phyloP scores from a whole-genome alignment of 805 yeast species.

The Nakazawaea populi region DNA sequence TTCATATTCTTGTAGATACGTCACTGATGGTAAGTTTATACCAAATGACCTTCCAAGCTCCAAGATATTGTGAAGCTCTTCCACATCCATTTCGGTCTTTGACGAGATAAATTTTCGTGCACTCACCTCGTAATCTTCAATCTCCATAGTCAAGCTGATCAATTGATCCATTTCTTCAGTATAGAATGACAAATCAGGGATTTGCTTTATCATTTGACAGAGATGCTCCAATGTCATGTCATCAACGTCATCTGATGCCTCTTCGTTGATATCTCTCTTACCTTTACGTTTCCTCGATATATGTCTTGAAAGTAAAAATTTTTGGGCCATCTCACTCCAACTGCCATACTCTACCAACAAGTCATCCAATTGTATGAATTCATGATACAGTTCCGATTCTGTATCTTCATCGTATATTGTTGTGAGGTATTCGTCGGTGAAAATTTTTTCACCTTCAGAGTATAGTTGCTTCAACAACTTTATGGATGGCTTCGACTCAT shows the following conservation, averaged over 20 bases:
- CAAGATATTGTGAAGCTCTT: conserved; percentile 48
- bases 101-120: conserved; percentile 25
- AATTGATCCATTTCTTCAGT: conserved; percentile 58
- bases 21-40: conserved; percentile 43
- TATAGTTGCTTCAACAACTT: conserved; percentile 37
- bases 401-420: conserved; percentile 3
- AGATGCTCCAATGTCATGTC: conserved; percentile 25
- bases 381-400: conserved; percentile 11
- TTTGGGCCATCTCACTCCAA: conserved; percentile 53
- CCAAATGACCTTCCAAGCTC: conserved; percentile 58
- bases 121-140: conserved; percentile 43
- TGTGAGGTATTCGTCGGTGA: conserved; percentile 12
- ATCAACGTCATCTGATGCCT: conserved; percentile 12
- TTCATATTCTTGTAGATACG: conserved; percentile 31
- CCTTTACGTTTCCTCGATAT: conserved; percentile 37
- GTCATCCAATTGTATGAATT: conserved; percentile 27
- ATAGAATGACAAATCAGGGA: conserved; percentile 44
- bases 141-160: conserved; percentile 43
- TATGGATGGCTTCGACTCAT: conserved; percentile 40
- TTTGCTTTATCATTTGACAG: conserved; percentile 33
- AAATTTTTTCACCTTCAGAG: conserved; percentile 50
- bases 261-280: conserved; percentile 17
- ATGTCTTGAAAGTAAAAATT: conserved; percentile 43
- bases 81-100: conserved; percentile 17
- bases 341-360: conserved; percentile 39